phyloP scores from a whole-genome alignment of 1,139 yeast species.

The Scheffersomyces stambukii region DNA sequence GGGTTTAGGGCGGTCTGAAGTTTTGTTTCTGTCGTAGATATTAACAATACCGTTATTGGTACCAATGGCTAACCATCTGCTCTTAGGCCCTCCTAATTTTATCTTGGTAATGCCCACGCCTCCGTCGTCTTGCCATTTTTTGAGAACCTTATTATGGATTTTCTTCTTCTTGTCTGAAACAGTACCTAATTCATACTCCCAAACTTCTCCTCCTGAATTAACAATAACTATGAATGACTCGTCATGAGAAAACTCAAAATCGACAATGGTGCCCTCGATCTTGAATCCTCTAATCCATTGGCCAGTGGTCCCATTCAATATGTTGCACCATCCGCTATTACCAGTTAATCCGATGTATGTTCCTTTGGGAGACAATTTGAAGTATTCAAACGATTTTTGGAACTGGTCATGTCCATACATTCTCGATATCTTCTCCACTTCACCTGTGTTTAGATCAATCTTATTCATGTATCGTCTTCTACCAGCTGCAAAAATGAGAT shows the following conservation, averaged over 20 bases:
- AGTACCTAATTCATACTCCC: conserved; percentile 69
- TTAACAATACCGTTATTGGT: conserved; percentile 86
- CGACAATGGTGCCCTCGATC: conserved; percentile 78
- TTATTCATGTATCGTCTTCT: conserved; percentile 88
- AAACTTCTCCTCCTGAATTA: conserved; percentile 80
- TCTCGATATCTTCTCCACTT: conserved; percentile 78
- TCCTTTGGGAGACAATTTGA: conserved; percentile 70
- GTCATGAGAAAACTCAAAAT: conserved; percentile 66
- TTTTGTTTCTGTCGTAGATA: conserved; percentile 60
- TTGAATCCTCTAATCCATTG: conserved; percentile 87
- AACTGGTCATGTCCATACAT: conserved; percentile 87
- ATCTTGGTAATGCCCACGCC: conserved; percentile 80
- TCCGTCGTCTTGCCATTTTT: conserved; percentile 83
- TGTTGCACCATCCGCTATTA: conserved; percentile 84
- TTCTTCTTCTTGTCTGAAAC: conserved; percentile 7
- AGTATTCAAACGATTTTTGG: conserved; percentile 85
- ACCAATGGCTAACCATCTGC: conserved; percentile 87
- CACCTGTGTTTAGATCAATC: conserved; percentile 80
- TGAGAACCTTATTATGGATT: conserved; percentile 35
- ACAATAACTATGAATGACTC: conserved; percentile 56
- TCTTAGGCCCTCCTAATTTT: conserved; percentile 72
- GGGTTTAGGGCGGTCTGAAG: conserved; percentile 29
- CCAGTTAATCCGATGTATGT: conserved; percentile 74
- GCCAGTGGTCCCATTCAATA: conserved; percentile 71
- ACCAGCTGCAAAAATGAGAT: conserved; percentile 74